Percentiles rank a stretch among this genome's conserved stretches.
Evolutionary conservation across 768 basidiomycete species (phyloP).

Genomic region (Coprinopsis marcescibilis): DNA sequence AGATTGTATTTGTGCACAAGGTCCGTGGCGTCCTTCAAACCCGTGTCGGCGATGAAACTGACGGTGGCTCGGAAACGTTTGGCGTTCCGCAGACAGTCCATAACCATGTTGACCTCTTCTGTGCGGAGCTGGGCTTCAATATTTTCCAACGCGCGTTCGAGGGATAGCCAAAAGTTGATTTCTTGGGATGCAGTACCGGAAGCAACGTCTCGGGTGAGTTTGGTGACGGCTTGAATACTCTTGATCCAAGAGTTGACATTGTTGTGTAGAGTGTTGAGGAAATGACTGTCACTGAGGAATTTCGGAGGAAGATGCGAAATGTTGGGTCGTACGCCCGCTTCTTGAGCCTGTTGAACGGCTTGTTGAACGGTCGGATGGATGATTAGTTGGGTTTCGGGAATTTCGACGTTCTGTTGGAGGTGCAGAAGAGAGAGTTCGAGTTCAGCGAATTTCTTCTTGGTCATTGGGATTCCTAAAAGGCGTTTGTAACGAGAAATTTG

Average conservation of each 20-base stretch:
- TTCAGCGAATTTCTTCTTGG: conserved; percentile 99
- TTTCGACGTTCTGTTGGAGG: conserved; percentile 98
- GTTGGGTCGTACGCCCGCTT: conserved; percentile 56
- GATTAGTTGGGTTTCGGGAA: conserved; percentile 90
- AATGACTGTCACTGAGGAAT: conserved; percentile 78
- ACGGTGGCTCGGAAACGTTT: conserved; percentile 97
- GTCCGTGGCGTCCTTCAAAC: conserved; percentile 90
- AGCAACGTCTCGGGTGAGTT: conserved; percentile 87
- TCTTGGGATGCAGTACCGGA: conserved; percentile 97
- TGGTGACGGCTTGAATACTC: conserved; percentile 93
- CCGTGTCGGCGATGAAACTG: conserved; percentile 96
- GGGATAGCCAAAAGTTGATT: conserved; percentile 97
- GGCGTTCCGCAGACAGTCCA: conserved; percentile 91
- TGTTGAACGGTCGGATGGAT: conserved; percentile 87
- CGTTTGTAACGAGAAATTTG: too few species aligned
- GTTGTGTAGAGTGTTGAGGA: conserved; percentile 88
- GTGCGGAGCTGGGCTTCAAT: conserved; percentile 90
- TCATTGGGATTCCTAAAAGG: conserved; percentile 99
- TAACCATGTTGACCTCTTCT: conserved; percentile 88
- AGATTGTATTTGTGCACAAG: conserved; percentile 96
- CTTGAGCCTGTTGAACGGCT: conserved; percentile 73
- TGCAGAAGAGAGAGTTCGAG: conserved; percentile 91
- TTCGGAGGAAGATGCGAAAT: conserved; percentile 70
- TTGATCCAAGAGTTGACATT: conserved; percentile 99
- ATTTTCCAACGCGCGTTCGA: conserved; percentile 89